These are phyloP conservation scores for Fusarium multiceps DNA, from an alignment of 2,329 filamentous ascomycete genomes.

Conservation along the genomic window DNA sequence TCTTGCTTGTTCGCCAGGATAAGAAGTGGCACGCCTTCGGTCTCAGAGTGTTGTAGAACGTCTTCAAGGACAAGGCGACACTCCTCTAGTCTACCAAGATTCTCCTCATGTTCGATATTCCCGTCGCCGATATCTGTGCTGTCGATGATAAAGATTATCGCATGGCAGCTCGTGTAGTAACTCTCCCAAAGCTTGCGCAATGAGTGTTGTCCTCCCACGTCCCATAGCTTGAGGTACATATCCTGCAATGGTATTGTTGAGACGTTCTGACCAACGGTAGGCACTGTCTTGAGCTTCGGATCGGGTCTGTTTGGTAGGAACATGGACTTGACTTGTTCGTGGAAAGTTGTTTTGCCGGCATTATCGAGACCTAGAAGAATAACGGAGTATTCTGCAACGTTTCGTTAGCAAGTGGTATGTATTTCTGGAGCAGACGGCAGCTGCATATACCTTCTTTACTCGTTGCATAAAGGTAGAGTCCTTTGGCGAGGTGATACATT, in stretches of 20 bases:
- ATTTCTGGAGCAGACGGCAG: constrained; percentile 3
- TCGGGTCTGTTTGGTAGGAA: constrained; percentile 73
- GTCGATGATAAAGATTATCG: constrained; percentile 98
- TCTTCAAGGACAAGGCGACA: constrained; percentile 90
- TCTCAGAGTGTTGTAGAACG: constrained; percentile 86
- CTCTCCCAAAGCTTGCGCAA: constrained; percentile 93
- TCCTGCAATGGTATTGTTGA: constrained; percentile 89
- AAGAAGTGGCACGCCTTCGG: constrained; percentile 89
- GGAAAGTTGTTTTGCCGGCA: constrained; percentile 97
- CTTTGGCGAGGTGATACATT: constrained; percentile 98
- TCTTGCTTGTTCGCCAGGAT: constrained; percentile 98
- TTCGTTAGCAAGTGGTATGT: constrained; percentile 7
- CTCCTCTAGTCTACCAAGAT: constrained; percentile 80
- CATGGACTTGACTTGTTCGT: constrained; percentile 93
- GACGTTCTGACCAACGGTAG: constrained; percentile 97
- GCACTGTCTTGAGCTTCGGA: constrained; percentile 86
- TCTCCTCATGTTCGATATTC: constrained; percentile 65
- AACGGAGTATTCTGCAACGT: constrained; percentile 85
- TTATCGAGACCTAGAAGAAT: constrained; percentile 98
- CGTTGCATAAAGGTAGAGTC: constrained; percentile 92
- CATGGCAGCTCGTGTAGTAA: constrained; percentile 94
- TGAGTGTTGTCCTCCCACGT: constrained; percentile 92
- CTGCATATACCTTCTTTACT: constrained; percentile 85
- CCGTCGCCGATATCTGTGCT: constrained; percentile 92
- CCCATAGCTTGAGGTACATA: constrained; percentile 99